Conservation (phyloP, 768 basidiomycete species). For the Leccinum olivaceopallidum region DNA sequence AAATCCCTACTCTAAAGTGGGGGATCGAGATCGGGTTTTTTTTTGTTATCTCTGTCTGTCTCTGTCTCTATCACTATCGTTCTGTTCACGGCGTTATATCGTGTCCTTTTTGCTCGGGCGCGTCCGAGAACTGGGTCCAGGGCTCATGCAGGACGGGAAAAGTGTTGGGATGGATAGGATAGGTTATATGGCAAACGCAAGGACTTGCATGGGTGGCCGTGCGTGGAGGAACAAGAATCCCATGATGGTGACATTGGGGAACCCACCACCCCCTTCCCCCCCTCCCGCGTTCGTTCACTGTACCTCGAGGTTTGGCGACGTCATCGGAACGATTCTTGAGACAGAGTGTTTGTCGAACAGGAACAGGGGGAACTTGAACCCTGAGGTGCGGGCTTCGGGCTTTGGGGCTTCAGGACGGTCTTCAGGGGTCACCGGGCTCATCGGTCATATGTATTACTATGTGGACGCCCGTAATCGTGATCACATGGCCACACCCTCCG, state of each 20-base stretch:
- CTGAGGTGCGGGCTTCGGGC: neutral
- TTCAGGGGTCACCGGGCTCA: neutral
- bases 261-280: neutral
- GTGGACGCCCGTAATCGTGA: neutral
- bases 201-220: neutral
- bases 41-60: neutral
- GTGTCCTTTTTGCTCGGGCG: neutral
- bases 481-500: neutral
- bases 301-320: neutral
- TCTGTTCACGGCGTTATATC: neutral
- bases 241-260: neutral
- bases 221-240: neutral
- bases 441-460: too few species aligned
- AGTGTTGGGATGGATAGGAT: neutral
- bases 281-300: neutral
- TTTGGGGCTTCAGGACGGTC: neutral
- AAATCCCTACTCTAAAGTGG: neutral
- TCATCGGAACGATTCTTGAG: neutral
- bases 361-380: neutral
- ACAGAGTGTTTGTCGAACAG: neutral
- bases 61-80: neutral
- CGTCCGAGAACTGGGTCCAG: neutral
- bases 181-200: neutral
- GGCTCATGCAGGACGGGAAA: neutral
- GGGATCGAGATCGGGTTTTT: neutral